A percentile compares a stretch with the other conserved stretches of the same genome.
phyloP scores from a whole-genome alignment of 768 basidiomycete species.

The Boletus pseudopeckii region DNA sequence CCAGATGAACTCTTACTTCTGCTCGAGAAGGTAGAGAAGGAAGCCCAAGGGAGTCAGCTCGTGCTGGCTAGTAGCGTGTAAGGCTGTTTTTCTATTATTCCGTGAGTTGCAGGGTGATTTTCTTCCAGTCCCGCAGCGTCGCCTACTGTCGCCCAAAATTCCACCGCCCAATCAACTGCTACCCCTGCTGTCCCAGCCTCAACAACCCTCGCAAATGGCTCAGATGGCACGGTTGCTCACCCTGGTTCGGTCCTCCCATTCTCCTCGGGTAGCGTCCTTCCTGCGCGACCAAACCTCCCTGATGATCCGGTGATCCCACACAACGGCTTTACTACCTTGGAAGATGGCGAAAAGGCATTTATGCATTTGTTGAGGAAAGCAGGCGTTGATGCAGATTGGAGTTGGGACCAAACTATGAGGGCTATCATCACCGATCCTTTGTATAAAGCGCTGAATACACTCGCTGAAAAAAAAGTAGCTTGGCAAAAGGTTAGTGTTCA shows the following conservation, averaged over 20 bases:
- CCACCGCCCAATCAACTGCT: slow-evolving; percentile 43
- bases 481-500: slow-evolving; percentile 78
- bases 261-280: slow-evolving; percentile 55
- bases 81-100: background rate
- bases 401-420: slow-evolving; percentile 98
- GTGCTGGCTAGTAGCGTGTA: slow-evolving; percentile 33
- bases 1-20: slow-evolving; percentile 88
- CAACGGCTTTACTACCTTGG: slow-evolving; percentile 80
- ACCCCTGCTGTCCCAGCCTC: slow-evolving; percentile 35
- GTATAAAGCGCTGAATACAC: slow-evolving; percentile 89
- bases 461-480: slow-evolving; percentile 91
- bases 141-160: slow-evolving; percentile 42
- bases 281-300: slow-evolving; percentile 74
- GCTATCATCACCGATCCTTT: slow-evolving; percentile 97
- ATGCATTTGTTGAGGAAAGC: slow-evolving; percentile 84
- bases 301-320: slow-evolving; percentile 88
- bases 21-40: slow-evolving; percentile 82
- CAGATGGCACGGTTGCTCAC: slow-evolving; percentile 42
- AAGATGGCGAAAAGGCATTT: slow-evolving; percentile 95
- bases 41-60: slow-evolving; percentile 42
- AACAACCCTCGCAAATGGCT: slow-evolving; percentile 47
- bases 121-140: slow-evolving; percentile 31
- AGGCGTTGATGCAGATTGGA: slow-evolving; percentile 88
- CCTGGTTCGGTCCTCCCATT: slow-evolving; percentile 61
- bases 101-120: slow-evolving; percentile 2